Conservation (phyloP, 192 early-diverging fungal species). For the Spizellomyces sp. region DNA sequence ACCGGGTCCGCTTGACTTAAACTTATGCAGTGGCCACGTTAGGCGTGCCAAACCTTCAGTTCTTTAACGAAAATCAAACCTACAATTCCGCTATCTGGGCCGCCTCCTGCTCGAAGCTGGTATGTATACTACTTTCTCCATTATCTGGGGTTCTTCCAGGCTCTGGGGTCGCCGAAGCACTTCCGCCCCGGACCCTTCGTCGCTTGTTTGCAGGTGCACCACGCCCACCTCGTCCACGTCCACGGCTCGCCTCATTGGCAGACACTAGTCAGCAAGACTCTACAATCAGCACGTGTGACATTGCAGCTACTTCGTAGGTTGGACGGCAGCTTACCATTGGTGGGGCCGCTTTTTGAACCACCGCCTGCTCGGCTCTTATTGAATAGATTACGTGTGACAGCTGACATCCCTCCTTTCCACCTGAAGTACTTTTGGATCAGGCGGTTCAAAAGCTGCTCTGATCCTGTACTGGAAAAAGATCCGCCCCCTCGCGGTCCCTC, state of each 20-base stretch:
- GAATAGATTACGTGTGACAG: slow-evolving; percentile 33
- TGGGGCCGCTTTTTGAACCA: too few species aligned
- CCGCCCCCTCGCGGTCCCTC: not conserved
- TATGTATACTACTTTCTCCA: slow-evolving; percentile 15
- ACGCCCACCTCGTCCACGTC: slow-evolving; percentile 13
- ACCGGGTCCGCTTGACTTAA: slow-evolving; percentile 19
- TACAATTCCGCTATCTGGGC: slow-evolving; percentile 34
- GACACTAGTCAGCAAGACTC: not conserved
- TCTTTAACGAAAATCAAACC: not conserved
- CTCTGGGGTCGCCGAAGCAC: slow-evolving; percentile 19
- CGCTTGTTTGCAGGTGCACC: slow-evolving; percentile 51
- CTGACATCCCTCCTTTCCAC: slow-evolving; percentile 62
- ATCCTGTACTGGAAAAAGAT: slow-evolving; percentile 18
- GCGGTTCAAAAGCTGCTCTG: slow-evolving; percentile 39
- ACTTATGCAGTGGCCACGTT: not conserved
- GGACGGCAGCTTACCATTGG: too few species aligned
- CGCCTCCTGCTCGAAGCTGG: slow-evolving; percentile 37
- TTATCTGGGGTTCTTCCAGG: slow-evolving; percentile 32
- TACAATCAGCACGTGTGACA: not conserved
- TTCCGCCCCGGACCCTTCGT: slow-evolving; percentile 27
- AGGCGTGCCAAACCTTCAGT: too few species aligned
- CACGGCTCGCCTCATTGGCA: too few species aligned
- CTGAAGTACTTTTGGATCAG: slow-evolving; percentile 70
- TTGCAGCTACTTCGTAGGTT: too few species aligned
- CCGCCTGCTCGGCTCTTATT: not conserved